Conservation (phyloP, 148 eudicot genomes). For the Rhododendron simsii region DNA sequence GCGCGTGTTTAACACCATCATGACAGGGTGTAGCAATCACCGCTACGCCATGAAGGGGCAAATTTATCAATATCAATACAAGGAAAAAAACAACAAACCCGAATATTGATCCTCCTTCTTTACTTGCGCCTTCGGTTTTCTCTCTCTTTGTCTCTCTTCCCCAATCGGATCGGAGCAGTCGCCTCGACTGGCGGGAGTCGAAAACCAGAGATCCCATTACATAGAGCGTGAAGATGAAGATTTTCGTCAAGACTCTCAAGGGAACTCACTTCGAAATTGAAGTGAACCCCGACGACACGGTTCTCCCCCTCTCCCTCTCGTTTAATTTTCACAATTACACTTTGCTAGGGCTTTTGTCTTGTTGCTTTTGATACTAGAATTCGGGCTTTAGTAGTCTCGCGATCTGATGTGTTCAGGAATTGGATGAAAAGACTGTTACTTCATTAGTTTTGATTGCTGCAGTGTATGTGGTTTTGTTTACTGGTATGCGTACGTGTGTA, state of each 20-base stretch:
- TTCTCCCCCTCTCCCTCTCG: neutral
- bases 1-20: neutral
- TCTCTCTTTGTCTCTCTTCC: neutral
- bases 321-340: neutral
- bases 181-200: neutral
- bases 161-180: constrained; percentile 1
- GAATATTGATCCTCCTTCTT: neutral
- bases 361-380: neutral
- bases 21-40: neutral
- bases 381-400: neutral
- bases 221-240: constrained; percentile 47
- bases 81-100: neutral
- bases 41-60: neutral
- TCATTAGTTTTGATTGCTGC: neutral
- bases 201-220: neutral
- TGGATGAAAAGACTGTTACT: neutral
- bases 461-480: neutral
- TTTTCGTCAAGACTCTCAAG: constrained; percentile 66
- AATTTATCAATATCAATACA: neutral
- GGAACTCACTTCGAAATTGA: constrained; percentile 66
- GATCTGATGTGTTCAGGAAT: neutral
- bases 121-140: neutral
- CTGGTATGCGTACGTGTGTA: neutral
- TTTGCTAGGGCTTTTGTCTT: neutral
- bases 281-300: constrained; percentile 63